Base-by-base conservation (phyloP, 352 stramenopile genomes). In the Phytophthora multivora region DNA sequence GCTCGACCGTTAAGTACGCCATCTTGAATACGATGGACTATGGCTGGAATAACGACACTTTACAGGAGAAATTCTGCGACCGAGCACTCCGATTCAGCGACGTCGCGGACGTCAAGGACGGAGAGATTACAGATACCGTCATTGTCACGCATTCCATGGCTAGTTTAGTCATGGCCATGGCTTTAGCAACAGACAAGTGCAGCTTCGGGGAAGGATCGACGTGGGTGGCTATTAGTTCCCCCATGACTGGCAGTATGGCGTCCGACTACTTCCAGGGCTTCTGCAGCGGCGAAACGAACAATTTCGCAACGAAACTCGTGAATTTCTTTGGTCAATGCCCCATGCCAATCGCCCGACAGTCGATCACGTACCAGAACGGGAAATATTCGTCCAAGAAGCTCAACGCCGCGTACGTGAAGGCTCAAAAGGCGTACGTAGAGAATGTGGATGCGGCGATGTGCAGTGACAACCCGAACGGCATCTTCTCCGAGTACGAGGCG, bases 391-490 rank as follows among this genome's bases (percentile, higher is more conserved):
- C 55, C 4, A 36, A 58, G 13, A 48, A 57, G n/a, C 25, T 74
- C 12, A 66, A 66, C 6, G 45, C 49, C 1, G 51, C 68, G 13
- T 86, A 82, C 19, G 21, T 51, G 0, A 62, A 42, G 0, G 69
- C 66, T 3, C 77, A 76, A 35, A 51, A 61, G 28, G 74, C 66
- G 0, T 78, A 81, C 43, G 23, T 8, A 7, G 56, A 60, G 10
- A 66, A 83, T 26, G 71, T 80, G 13, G 66, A 50, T 13, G 70
- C 71, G 12, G 70, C 64, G 0, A 74, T 87, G 36, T 88, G 75
- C 38, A 73, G 75, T 35, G 49, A 64, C 51, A 63, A 51, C 26
- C 68, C 65, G 15, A 49, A 49, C 1, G 74, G 80, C 0, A 31
- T 88, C 2, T 39, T 78, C 8, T 83, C 74, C 0, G 5, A 8